Percentiles rank a stretch among this genome's conserved stretches.
Conservation (phyloP, 768 basidiomycete species). For the Asterophora lycoperdoides region DNA sequence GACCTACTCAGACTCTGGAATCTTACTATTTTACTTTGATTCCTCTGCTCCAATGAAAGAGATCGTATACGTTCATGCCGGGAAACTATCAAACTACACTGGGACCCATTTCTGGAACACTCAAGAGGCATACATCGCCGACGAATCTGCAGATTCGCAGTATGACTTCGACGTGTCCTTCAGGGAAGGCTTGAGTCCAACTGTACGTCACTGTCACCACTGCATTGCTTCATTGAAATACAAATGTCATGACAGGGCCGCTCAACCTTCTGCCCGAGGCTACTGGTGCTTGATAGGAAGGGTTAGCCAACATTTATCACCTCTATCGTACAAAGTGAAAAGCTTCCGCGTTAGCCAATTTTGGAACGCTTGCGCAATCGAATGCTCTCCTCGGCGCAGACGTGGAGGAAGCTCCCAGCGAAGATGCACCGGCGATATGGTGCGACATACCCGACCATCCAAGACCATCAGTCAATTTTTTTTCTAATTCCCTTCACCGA, state of each 20-base stretch:
- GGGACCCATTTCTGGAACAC: conserved; percentile 84
- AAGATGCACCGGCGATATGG: conserved; percentile 17
- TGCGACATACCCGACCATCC: conserved; percentile 9
- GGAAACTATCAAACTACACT: conserved; percentile 58
- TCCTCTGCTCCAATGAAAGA: conserved; percentile 62
- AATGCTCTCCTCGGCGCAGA: conserved; percentile 36
- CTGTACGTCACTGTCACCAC: conserved; percentile 34
- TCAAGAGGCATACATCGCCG: conserved; percentile 64
- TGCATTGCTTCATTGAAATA: neutral
- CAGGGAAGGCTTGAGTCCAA: conserved; percentile 48
- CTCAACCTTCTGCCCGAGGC: conserved; percentile 53
- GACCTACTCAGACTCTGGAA: too few relatives aligned
- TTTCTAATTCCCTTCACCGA: neutral
- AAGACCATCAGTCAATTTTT: neutral
- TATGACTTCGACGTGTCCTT: conserved; percentile 61
- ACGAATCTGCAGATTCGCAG: conserved; percentile 38
- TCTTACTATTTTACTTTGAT: too few relatives aligned
- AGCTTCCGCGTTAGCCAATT: conserved; percentile 46
- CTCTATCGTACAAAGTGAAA: conserved; percentile 2
- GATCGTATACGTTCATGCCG: conserved; percentile 76
- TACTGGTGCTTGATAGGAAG: conserved; percentile 66
- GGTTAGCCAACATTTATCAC: conserved; percentile 31
- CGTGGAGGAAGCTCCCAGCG: conserved; percentile 17
- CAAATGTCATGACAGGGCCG: conserved; percentile 34
- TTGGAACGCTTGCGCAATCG: conserved; percentile 50